Percentiles rank a stretch among this genome's conserved stretches.
Evolutionary conservation across 306 rosid genomes (phyloP).

Genomic region (Castanea crenata): DNA sequence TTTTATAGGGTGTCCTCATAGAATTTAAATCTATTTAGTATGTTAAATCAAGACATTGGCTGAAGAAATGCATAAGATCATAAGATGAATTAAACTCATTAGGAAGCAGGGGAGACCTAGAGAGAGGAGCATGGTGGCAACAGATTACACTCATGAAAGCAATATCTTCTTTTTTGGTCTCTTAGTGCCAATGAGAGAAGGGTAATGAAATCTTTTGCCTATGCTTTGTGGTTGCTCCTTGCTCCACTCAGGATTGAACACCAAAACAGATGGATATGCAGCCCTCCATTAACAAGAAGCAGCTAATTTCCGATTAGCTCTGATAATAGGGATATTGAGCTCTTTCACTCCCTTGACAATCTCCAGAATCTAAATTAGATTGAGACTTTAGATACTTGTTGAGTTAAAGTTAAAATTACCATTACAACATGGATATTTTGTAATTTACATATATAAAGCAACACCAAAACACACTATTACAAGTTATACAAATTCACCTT

Average conservation of each 20-base stretch:
- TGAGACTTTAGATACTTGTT: slow-evolving; percentile 11
- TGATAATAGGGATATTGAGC: slow-evolving; percentile 51
- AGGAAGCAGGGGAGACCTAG: too few relatives aligned
- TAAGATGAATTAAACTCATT: too few relatives aligned
- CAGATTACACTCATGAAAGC: slow-evolving; percentile 66
- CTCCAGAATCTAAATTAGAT: slow-evolving; percentile 42
- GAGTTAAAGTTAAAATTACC: not conserved
- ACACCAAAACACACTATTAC: not conserved
- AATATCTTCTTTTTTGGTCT: slow-evolving; percentile 64
- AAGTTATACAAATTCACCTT: slow-evolving; percentile 38
- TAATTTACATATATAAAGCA: not conserved
- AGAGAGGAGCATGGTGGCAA: not conserved
- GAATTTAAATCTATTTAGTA: too few relatives aligned
- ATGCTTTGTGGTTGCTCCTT: slow-evolving; percentile 3
- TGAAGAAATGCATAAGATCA: too few relatives aligned
- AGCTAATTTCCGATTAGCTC: slow-evolving; percentile 54
- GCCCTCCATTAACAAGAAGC: slow-evolving; percentile 65
- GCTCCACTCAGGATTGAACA: slow-evolving; percentile 60
- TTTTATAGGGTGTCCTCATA: too few relatives aligned
- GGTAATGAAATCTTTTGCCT: slow-evolving; percentile 45
- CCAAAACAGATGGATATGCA: slow-evolving; percentile 57
- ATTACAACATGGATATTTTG: not conserved
- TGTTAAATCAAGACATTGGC: too few relatives aligned
- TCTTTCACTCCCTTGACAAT: slow-evolving; percentile 47
- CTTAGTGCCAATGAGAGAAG: slow-evolving; percentile 30